Evolutionary conservation across 2,329 filamentous ascomycete species (phyloP), one percentile per base, ranked within the genome.

Genomic region (Cadophora luteo-olivacea): DNA sequence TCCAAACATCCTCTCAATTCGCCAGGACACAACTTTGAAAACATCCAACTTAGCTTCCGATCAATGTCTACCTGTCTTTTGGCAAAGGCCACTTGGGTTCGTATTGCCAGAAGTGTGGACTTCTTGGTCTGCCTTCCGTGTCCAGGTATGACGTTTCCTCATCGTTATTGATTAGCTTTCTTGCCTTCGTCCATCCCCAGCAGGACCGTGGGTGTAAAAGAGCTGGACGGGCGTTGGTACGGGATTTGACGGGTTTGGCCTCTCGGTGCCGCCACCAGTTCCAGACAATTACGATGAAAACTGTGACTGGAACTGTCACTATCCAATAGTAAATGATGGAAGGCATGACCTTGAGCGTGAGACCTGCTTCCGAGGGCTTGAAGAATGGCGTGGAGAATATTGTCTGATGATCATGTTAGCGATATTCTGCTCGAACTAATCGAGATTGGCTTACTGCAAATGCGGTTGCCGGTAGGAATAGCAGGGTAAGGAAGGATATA

Each of bases 381-480:
- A 55, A 55, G 52, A 55, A 55, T 33, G 52, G 52, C 1, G 52
- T n/a, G 11, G 52, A 25, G 16, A 55, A 55, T 12, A 55, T 55
- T 8, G 52, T 25, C 52, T 55, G 52, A 32, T 16, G 14, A 7
- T 12, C 3, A 32, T n/a, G 29, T 55, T 14, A 33, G 52, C n/a
- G 14, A 55, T n/a, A 33, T 9, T 25, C 4, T 8, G 16, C 6
- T n/a, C 16, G 12, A 36, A 36, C 9, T 4, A 36, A 6, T 36
- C 14, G 9, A n/a, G 14, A 32, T n/a, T n/a, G n/a, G 36, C 14
- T 33, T 33, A 25, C 52, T 19, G 52, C 25, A 32, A 24, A 54
- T 16, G 51, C 51, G 9, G 51, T 55, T 0, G 22, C 52, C 2
- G 29, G 52, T n/a, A 55, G 14, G 52, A n/a, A 55, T 19, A 55